phyloP scores from a whole-genome alignment of 1,139 yeast genomes.

The Sugiyamaella sp. region DNA sequence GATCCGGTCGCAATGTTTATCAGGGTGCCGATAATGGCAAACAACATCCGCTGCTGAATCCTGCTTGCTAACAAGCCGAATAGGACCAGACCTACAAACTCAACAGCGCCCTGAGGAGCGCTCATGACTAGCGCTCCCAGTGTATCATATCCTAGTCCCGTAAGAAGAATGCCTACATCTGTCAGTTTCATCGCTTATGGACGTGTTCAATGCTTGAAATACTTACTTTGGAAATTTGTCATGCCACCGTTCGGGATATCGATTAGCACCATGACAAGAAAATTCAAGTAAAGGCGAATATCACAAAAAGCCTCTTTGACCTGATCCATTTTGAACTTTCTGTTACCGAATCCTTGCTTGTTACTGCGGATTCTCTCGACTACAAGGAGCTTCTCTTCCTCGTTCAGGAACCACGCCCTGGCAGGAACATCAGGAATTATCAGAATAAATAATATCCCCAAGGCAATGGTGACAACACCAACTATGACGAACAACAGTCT shows the following conservation, averaged over 20 bases:
- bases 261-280: slow-evolving; percentile 46
- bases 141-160: slow-evolving; percentile 46
- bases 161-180: slow-evolving; percentile 40
- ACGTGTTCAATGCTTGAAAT: slow-evolving; percentile 38
- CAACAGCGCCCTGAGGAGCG: slow-evolving; percentile 46
- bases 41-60: slow-evolving; percentile 44
- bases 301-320: slow-evolving; percentile 48
- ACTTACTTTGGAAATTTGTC: slow-evolving; percentile 47
- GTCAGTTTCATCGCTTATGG: not conserved
- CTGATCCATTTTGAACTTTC: slow-evolving; percentile 57
- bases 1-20: slow-evolving; percentile 46
- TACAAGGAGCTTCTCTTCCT: slow-evolving; percentile 55
- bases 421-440: slow-evolving; percentile 58
- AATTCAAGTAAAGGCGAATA: slow-evolving; percentile 55
- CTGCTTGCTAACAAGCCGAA: slow-evolving; percentile 34
- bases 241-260: slow-evolving; percentile 59
- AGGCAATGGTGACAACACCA: slow-evolving; percentile 53
- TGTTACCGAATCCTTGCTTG: slow-evolving; percentile 60
- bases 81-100: slow-evolving; percentile 38
- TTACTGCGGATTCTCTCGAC: slow-evolving; percentile 54
- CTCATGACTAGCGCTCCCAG: slow-evolving; percentile 47
- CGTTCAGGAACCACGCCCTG: slow-evolving; percentile 56
- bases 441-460: slow-evolving; percentile 52
- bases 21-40: slow-evolving; percentile 45
- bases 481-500: slow-evolving; percentile 53